A percentile compares a stretch with the other conserved stretches of the same genome.
Evolutionary conservation across 441 rosid species (phyloP).

Genomic region (Populus tomentosa): DNA sequence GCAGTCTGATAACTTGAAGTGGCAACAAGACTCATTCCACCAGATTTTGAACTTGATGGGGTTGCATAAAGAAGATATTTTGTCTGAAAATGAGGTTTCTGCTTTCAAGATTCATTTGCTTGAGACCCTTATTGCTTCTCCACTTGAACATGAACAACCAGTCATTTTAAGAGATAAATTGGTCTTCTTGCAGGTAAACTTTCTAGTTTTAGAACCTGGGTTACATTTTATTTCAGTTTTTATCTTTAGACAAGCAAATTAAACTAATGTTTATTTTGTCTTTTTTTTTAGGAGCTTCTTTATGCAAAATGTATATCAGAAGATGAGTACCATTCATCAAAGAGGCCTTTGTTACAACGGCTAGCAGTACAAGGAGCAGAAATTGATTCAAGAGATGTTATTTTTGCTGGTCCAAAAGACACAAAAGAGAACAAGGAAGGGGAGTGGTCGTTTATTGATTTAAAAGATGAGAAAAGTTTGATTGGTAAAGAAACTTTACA

Average conservation of each 20-base stretch:
- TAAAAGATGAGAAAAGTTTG: slow-evolving; percentile 48
- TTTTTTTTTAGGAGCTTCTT: slow-evolving; percentile 45
- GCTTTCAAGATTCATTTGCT: slow-evolving; percentile 60
- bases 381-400: slow-evolving; percentile 53
- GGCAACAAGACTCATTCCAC: slow-evolving; percentile 82
- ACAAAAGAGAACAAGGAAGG: slow-evolving; percentile 42
- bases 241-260: neutral
- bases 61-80: slow-evolving; percentile 58
- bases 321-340: slow-evolving; percentile 67
- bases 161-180: slow-evolving; percentile 52
- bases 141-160: slow-evolving; percentile 46
- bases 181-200: slow-evolving; percentile 62
- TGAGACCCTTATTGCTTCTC: slow-evolving; percentile 54
- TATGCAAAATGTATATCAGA: slow-evolving; percentile 66
- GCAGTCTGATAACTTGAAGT: slow-evolving; percentile 69
- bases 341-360: slow-evolving; percentile 64
- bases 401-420: slow-evolving; percentile 28
- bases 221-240: neutral
- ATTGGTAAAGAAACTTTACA: slow-evolving; percentile 29
- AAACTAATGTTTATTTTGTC: neutral
- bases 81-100: slow-evolving; percentile 46
- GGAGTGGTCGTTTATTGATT: slow-evolving; percentile 67
- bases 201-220: neutral
- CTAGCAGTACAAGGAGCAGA: slow-evolving; percentile 71
- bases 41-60: slow-evolving; percentile 72